Conservation (phyloP, 2,329 filamentous ascomycete genomes). For the Aspergillus texensis region DNA sequence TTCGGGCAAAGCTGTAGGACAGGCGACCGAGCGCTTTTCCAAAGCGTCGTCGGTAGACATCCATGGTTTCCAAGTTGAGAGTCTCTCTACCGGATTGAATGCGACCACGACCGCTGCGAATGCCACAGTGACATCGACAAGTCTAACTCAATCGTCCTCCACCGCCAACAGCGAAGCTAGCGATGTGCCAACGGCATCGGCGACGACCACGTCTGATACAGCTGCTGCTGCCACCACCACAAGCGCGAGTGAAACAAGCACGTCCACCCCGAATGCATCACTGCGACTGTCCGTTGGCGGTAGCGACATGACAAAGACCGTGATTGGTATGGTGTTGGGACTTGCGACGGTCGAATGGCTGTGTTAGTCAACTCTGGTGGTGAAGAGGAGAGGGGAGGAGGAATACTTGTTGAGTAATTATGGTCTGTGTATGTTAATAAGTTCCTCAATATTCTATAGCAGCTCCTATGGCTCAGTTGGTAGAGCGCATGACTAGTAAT, state of each 20-base stretch:
- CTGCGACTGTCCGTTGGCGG: not conserved
- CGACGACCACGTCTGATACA: not conserved
- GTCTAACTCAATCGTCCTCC: not conserved
- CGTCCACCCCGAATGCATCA: not conserved
- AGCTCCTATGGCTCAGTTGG: not conserved
- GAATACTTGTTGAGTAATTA: not conserved
- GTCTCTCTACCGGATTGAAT: not conserved
- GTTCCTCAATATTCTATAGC: accelerated
- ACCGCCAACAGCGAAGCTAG: not conserved
- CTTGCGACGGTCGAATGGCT: not conserved
- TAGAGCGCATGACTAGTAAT: not conserved
- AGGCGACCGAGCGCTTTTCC: conserved; percentile 9
- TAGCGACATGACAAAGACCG: not conserved
- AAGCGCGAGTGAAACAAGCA: not conserved
- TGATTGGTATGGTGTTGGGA: not conserved
- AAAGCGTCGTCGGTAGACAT: conserved; percentile 12
- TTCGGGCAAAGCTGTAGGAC: conserved; percentile 8
- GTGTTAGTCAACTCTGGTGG: not conserved
- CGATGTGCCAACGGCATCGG: not conserved
- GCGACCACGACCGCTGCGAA: not conserved
- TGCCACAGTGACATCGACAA: not conserved
- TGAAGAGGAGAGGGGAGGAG: not conserved
- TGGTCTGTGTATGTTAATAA: not conserved
- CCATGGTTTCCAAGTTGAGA: conserved; percentile 13
- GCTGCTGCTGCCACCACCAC: not conserved